Evolutionary conservation across 495 filamentous ascomycete species (phyloP).

Genomic region (Wilcoxina mikolae): DNA sequence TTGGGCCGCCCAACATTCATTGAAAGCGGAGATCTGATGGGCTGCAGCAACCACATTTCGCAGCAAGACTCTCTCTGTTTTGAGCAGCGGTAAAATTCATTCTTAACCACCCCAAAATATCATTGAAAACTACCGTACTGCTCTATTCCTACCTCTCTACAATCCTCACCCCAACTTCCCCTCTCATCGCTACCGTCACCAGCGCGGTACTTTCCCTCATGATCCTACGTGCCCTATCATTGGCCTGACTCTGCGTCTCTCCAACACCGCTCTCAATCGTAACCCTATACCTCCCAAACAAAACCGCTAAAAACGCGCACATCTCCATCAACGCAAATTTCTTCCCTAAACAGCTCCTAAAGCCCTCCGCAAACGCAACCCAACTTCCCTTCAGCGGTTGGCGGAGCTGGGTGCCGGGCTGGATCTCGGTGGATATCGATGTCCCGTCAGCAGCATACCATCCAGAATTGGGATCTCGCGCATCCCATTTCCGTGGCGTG

Average conservation of each 20-base stretch:
- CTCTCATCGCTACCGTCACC: slow-evolving; percentile 31
- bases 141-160: slow-evolving; percentile 23
- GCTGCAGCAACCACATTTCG: not conserved
- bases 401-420: slow-evolving; percentile 19
- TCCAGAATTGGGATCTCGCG: slow-evolving; percentile 6
- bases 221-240: slow-evolving; percentile 29
- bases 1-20: too few species aligned
- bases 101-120: not conserved
- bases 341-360: slow-evolving; percentile 23
- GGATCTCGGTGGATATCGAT: slow-evolving; percentile 1
- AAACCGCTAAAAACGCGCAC: slow-evolving; percentile 18
- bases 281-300: slow-evolving; percentile 20
- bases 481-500: slow-evolving; percentile 23
- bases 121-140: not conserved
- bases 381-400: slow-evolving; percentile 28
- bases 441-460: too few species aligned
- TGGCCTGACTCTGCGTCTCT: slow-evolving; percentile 35
- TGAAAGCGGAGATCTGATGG: not conserved
- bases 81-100: not conserved
- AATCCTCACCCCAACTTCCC: slow-evolving; percentile 27
- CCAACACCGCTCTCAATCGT: slow-evolving; percentile 9
- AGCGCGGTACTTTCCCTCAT: slow-evolving; percentile 29
- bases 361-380: slow-evolving; percentile 26
- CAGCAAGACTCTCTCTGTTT: not conserved
- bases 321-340: slow-evolving; percentile 28